phyloP scores from a whole-genome alignment of 352 stramenopile genomes.

The Blastocystis sp. region DNA sequence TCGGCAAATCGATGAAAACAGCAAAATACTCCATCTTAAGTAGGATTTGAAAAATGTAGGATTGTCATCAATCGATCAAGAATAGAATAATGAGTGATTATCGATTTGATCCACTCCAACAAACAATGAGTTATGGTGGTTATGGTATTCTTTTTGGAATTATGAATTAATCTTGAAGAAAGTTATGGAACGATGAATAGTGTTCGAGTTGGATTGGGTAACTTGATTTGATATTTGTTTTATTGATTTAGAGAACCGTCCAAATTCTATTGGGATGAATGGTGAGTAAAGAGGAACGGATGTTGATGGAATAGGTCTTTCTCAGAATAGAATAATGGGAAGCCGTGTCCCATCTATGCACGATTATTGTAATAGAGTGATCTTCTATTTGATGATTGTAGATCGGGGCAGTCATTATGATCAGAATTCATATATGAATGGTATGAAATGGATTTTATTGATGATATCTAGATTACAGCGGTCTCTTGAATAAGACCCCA shows the following conservation, averaged over 20 bases:
- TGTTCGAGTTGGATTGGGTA: background rate
- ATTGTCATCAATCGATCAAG: background rate
- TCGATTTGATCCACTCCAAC: background rate
- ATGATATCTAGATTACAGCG: background rate
- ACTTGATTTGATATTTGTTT: background rate
- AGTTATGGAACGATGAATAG: background rate
- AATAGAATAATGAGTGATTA: background rate
- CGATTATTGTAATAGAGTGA: background rate
- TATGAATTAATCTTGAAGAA: background rate
- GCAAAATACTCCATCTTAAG: background rate
- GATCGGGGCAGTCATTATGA: background rate
- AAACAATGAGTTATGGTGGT: background rate
- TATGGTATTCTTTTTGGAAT: background rate
- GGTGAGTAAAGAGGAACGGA: background rate
- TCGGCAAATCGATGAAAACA: background rate
- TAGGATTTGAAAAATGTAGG: background rate
- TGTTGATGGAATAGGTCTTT: background rate
- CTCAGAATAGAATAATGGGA: background rate
- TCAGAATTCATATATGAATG: background rate
- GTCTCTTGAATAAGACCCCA: background rate
- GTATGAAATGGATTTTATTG: background rate
- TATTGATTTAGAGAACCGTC: background rate
- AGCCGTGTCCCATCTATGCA: background rate
- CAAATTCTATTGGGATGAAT: slow-evolving; percentile 23
- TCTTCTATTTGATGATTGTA: background rate